Base-by-base conservation (phyloP, 441 rosid species). In the Hura crepitans region DNA sequence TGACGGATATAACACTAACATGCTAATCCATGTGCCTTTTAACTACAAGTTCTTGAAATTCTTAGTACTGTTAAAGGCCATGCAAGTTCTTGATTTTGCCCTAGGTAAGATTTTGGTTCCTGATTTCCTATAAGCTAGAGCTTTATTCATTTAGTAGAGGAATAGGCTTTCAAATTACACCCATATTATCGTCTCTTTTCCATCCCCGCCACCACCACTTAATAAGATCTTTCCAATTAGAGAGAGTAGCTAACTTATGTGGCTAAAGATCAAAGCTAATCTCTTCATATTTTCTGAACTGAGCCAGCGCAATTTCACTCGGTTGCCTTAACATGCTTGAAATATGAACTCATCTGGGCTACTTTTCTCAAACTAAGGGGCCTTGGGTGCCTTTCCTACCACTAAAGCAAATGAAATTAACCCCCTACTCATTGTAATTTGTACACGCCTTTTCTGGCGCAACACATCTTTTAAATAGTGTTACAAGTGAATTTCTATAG, bases 131-230 rank as follows among this genome's bases (percentile, higher is more conserved):
- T 37, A 37, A 37, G 8, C 7, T 33, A 7, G 57, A 57, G 51
- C 62, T 25, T 54, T 75, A n/a, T 68, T 58, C 22, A 46, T 46
- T 49, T 74, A 80, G 82, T 84, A 82, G 84, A 59, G 65, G 60
- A 47, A 22, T 35, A 13, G 68, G 50, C 75, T 74, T 62, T 72
- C 76, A 58, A 80, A 82, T 71, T 63, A 80, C 81, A 80, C 51
- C 60, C 62, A 66, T 74, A 69, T 37, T 72, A 37, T 20, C 69
- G 17, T 39, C 58, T 65, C 30, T 58, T 27, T 62, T 37, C 31
- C 64, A 31, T 65, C 61, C 66, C 71, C 72, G 65, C 73, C 78
- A 77, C 56, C 30, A 23, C 66, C 66, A 51, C 49, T 5, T 33
- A 5, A 27, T 45, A 62, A 74, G 31, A 69, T 63, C 66, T 28